phyloP scores from a whole-genome alignment of 176 grass and related monocot genomes.

The Lolium rigidum region DNA sequence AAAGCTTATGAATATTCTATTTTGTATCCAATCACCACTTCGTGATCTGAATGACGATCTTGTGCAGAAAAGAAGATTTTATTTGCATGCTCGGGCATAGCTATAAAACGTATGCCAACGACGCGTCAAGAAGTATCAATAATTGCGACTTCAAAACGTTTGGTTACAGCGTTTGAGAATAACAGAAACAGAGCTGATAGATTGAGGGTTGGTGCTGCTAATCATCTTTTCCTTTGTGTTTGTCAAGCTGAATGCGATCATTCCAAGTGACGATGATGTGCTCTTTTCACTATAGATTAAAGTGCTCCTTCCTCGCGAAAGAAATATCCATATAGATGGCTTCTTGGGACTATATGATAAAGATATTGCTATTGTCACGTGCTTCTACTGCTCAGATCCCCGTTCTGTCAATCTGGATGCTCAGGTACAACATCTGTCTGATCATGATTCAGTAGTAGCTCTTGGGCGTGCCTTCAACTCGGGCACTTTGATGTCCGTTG shows the following conservation, averaged over 20 bases:
- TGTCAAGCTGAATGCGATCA: background rate
- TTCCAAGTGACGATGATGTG: background rate
- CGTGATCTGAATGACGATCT: background rate
- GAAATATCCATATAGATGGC: background rate
- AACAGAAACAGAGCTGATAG: background rate
- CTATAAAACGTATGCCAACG: background rate
- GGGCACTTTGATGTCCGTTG: background rate
- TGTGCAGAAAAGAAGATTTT: background rate
- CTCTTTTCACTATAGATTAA: background rate
- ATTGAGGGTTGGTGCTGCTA: constrained; percentile 2
- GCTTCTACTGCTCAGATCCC: background rate
- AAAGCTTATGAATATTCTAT: background rate
- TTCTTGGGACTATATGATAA: constrained; percentile 16
- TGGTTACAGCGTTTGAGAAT: background rate
- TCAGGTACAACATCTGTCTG: no score
- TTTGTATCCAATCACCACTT: background rate
- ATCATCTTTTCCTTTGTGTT: background rate
- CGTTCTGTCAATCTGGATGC: background rate
- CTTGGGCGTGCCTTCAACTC: background rate
- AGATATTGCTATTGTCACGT: constrained; percentile 7
- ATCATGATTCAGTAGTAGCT: background rate
- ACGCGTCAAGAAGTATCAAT: background rate
- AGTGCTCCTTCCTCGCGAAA: background rate
- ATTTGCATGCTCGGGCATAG: constrained; percentile 14
- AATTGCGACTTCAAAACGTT: background rate